Conservation (phyloP, 257 asterid genomes). For the Pogostemon cablin region DNA sequence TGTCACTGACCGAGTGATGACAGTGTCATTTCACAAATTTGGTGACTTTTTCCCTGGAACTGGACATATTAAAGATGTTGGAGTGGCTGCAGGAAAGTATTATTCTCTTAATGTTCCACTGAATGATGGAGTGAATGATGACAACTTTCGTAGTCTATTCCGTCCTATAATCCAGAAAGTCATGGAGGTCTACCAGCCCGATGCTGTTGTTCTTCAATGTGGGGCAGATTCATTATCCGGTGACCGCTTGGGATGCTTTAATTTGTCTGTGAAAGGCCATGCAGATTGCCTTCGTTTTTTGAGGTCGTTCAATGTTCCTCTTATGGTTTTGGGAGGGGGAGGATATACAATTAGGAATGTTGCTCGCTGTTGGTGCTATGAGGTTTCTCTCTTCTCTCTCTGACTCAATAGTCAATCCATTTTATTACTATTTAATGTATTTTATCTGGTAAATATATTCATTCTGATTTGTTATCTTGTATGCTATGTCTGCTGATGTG, state of each 20-base stretch:
- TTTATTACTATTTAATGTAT: slow-evolving; percentile 12
- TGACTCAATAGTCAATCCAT: slow-evolving; percentile 3
- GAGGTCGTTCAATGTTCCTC: slow-evolving; percentile 52
- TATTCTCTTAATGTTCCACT: slow-evolving; percentile 54
- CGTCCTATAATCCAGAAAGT: slow-evolving; percentile 51
- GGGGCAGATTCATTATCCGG: slow-evolving; percentile 59
- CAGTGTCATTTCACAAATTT: slow-evolving; percentile 54
- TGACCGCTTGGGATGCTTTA: slow-evolving; percentile 53
- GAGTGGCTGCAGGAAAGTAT: slow-evolving; percentile 43
- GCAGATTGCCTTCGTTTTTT: slow-evolving; percentile 51
- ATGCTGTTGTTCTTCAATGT: slow-evolving; percentile 55
- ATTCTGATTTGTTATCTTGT: background rate
- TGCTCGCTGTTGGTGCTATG: slow-evolving; percentile 63
- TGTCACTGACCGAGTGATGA: slow-evolving; percentile 53
- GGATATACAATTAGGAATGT: slow-evolving; percentile 52
- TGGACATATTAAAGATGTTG: slow-evolving; percentile 49
- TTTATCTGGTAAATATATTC: slow-evolving; percentile 3
- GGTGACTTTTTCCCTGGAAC: slow-evolving; percentile 54
- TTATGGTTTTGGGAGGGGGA: slow-evolving; percentile 56
- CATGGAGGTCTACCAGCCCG: slow-evolving; percentile 53
- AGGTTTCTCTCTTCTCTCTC: slow-evolving; percentile 40
- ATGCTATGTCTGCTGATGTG: slow-evolving; percentile 23
- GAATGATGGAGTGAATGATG: slow-evolving; percentile 52
- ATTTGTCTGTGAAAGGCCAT: slow-evolving; percentile 53
- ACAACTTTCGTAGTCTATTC: slow-evolving; percentile 43